Conservation (phyloP, 495 filamentous ascomycete genomes). For the Sabuloglossum arenarium region DNA sequence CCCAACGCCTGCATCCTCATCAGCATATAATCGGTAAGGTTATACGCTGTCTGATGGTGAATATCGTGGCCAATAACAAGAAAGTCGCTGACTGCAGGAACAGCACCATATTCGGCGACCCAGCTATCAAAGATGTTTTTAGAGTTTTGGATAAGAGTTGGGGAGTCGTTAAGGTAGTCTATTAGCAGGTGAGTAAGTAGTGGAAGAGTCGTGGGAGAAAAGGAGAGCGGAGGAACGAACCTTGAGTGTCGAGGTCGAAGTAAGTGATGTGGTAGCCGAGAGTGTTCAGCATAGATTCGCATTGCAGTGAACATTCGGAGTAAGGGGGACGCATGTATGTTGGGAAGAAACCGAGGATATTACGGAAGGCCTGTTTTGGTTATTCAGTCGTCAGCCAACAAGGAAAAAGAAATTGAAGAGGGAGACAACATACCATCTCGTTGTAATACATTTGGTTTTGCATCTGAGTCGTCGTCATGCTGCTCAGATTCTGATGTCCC, state of each 20-base stretch:
- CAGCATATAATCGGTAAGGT: background rate
- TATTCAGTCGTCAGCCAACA: background rate
- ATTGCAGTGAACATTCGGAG: slow-evolving; percentile 11
- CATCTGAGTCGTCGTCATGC: background rate
- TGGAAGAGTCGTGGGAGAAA: background rate
- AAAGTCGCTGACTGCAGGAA: no score
- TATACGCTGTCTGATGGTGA: background rate
- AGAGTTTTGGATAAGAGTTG: slow-evolving; percentile 7
- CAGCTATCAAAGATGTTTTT: background rate
- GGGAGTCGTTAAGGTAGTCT: slow-evolving; percentile 16
- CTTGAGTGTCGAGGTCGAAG: slow-evolving; percentile 21
- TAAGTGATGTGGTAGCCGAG: slow-evolving; percentile 23
- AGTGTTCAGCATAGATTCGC: slow-evolving; percentile 11
- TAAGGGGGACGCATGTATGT: slow-evolving; percentile 26
- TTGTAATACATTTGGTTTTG: background rate
- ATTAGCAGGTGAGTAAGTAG: background rate
- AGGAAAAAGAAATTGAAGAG: no score
- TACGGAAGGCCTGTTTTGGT: slow-evolving; percentile 13
- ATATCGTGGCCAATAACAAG: slow-evolving; percentile 2
- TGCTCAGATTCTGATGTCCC: background rate
- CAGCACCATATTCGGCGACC: background rate
- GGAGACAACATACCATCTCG: background rate
- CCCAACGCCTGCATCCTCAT: background rate
- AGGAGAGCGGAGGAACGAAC: background rate
- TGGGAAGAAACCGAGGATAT: slow-evolving; percentile 18